Conservation (phyloP, 1,284 basidiomycete genomes). For the Coriolopsis trogii region DNA sequence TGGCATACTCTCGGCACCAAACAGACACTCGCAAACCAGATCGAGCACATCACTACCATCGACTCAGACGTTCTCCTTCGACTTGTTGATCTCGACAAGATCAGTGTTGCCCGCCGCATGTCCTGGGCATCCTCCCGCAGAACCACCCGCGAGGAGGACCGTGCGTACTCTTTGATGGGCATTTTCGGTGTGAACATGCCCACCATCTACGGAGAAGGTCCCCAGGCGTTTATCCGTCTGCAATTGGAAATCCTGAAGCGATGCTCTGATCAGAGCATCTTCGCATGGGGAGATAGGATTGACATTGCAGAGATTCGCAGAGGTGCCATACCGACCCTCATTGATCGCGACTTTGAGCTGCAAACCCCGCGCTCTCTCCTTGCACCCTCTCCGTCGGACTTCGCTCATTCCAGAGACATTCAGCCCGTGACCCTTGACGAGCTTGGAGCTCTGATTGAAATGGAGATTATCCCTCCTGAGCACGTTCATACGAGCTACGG, state of each 20-base stretch:
- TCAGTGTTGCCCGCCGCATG: constrained; percentile 15
- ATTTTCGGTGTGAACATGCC: constrained; percentile 6
- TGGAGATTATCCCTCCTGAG: not conserved
- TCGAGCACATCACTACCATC: constrained; percentile 8
- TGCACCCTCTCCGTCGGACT: constrained; percentile 4
- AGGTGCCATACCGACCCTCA: too few species aligned
- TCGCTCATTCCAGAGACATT: not conserved
- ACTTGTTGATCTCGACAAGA: not conserved
- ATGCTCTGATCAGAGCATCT: constrained; percentile 5
- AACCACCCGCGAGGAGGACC: constrained; percentile 7
- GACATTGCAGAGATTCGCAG: too few species aligned
- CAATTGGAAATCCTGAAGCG: constrained; percentile 7
- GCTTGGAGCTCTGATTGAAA: not conserved
- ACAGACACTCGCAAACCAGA: not conserved
- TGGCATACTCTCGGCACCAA: constrained; percentile 9
- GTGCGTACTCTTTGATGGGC: constrained; percentile 10
- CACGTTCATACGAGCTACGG: not conserved
- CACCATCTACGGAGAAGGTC: constrained; percentile 9
- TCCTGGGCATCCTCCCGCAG: constrained; percentile 11
- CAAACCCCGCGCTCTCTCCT: not conserved
- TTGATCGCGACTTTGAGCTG: not conserved
- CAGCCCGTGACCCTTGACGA: not conserved
- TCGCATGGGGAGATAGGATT: constrained; percentile 12
- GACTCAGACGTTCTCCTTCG: constrained; percentile 2
- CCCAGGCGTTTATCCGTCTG: constrained; percentile 6